Conservation (phyloP, 192 early-diverging fungal species). For the Rhizophagus prolifer region DNA sequence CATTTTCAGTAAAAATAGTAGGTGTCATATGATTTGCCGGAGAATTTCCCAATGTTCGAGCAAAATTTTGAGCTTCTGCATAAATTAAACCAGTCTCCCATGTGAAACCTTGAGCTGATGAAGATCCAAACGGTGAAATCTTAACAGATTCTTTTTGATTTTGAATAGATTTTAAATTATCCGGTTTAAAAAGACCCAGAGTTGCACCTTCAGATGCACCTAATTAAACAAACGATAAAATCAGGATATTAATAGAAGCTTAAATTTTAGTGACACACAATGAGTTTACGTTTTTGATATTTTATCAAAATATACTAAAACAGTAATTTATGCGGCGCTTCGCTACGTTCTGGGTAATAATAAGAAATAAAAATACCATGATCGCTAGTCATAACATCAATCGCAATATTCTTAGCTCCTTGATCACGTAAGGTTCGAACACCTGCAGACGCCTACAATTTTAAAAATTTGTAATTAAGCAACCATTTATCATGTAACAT, state of each 20-base stretch:
- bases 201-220: constrained; percentile 75
- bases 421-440: constrained; percentile 62
- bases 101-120: constrained; percentile 21
- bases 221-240: background rate
- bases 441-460: constrained; percentile 54
- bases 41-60: constrained; percentile 81
- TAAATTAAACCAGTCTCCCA: constrained; percentile 65
- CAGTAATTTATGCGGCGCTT: no score
- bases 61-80: constrained; percentile 77
- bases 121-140: constrained; percentile 30
- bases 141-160: constrained; percentile 30
- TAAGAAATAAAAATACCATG: constrained; percentile 36
- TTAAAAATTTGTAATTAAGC: background rate
- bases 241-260: no score
- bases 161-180: constrained; percentile 59
- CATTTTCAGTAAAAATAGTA: constrained; percentile 68
- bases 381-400: constrained; percentile 57
- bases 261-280: no score
- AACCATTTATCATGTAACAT: background rate
- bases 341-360: no score
- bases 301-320: no score
- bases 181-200: constrained; percentile 68
- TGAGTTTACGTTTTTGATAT: no score
- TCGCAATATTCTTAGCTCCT: constrained; percentile 51
- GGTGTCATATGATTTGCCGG: constrained; percentile 93